A percentile compares a stretch with the other conserved stretches of the same genome.
Evolutionary conservation across 306 rosid genomes (phyloP).

Genomic region (Fragaria ananassa): DNA sequence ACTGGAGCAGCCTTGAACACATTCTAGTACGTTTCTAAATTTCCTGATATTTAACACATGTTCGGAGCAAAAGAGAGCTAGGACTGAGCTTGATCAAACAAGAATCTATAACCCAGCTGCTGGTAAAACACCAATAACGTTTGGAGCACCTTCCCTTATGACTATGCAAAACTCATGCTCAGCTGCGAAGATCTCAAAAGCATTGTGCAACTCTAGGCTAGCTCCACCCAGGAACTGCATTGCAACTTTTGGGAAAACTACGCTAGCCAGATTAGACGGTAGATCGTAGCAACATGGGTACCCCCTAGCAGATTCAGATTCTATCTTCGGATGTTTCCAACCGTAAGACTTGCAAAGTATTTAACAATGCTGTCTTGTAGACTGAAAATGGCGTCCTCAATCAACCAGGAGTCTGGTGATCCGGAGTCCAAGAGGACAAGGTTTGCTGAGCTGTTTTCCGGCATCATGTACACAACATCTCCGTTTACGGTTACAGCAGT

Average conservation of each 20-base stretch:
- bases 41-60: not conserved
- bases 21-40: too few species aligned
- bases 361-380: not conserved
- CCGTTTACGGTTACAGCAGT: not conserved
- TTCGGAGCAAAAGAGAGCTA: not conserved
- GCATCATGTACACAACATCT: not conserved
- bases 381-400: not conserved
- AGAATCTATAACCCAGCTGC: slow-evolving; percentile 3
- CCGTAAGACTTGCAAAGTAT: not conserved
- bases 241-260: not conserved
- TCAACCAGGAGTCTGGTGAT: not conserved
- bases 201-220: not conserved
- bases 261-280: not conserved
- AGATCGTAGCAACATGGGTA: not conserved
- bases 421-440: not conserved
- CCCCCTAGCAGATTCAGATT: not conserved
- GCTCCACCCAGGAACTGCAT: not conserved
- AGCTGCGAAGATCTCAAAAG: not conserved
- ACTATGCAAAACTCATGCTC: not conserved
- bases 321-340: not conserved
- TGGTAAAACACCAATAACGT: not conserved
- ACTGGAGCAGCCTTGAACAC: too few species aligned
- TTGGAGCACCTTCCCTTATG: not conserved
- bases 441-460: not conserved
- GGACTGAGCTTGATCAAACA: not conserved